Evolutionary conservation across 495 filamentous ascomycete species (phyloP).

Genomic region (Penicillium manginii): DNA sequence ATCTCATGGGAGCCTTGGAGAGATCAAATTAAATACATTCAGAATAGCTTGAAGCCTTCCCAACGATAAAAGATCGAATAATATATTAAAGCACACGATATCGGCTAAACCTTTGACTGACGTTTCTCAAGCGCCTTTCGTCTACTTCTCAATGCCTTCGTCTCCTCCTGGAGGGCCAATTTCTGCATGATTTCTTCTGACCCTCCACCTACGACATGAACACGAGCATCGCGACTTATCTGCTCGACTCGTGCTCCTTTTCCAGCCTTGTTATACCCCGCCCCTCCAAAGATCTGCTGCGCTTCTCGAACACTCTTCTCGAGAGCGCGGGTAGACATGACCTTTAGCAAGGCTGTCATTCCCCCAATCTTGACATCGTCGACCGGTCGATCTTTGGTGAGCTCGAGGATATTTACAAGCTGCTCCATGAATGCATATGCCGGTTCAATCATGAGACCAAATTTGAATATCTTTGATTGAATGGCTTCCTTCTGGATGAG

Average conservation of each 20-base stretch:
- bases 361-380: slow-evolving; percentile 51
- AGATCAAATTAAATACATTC: too few species aligned
- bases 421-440: slow-evolving; percentile 55
- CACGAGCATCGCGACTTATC: slow-evolving; percentile 58
- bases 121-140: slow-evolving; percentile 36
- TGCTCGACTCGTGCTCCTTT: slow-evolving; percentile 58
- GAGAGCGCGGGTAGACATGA: slow-evolving; percentile 56
- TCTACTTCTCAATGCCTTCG: slow-evolving; percentile 40
- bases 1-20: too few species aligned
- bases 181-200: slow-evolving; percentile 58
- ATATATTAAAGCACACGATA: not conserved
- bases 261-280: slow-evolving; percentile 57
- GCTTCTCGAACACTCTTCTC: slow-evolving; percentile 62
- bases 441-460: slow-evolving; percentile 53
- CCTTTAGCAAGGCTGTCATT: slow-evolving; percentile 54
- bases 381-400: slow-evolving; percentile 36
- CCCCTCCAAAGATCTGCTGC: slow-evolving; percentile 63
- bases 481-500: slow-evolving; percentile 51
- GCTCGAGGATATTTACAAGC: slow-evolving; percentile 48
- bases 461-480: slow-evolving; percentile 52
- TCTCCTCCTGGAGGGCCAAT: slow-evolving; percentile 52
- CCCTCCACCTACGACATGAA: slow-evolving; percentile 62
- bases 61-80: too few species aligned
- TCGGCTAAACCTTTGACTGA: slow-evolving; percentile 33
- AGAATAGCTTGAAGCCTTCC: too few species aligned